These are phyloP conservation scores for Closterium sp. DNA, from an alignment of 139 green algal genomes.

Conservation along the genomic window DNA sequence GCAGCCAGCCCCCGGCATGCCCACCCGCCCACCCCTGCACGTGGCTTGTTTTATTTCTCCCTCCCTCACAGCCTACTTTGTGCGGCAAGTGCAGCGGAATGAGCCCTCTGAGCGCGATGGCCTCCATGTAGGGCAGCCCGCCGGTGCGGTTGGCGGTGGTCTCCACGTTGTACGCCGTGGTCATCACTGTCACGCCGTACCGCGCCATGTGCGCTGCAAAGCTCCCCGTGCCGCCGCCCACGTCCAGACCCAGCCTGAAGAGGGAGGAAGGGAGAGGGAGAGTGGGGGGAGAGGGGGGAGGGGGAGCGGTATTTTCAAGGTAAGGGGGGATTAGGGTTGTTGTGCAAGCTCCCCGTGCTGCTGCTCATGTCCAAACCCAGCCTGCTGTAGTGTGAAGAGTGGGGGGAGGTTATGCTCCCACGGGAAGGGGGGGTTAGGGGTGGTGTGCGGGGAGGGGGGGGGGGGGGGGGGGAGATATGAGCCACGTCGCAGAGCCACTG, in stretches of 20 bases:
- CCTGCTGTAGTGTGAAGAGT: too few species aligned
- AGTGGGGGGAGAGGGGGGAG: background rate
- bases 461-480: background rate
- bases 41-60: too few species aligned
- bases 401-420: too few species aligned
- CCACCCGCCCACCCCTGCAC: too few species aligned
- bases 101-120: background rate
- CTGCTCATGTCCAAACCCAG: too few species aligned
- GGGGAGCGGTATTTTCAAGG: background rate
- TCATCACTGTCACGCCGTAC: background rate
- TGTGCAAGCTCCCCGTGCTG: background rate
- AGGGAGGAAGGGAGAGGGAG: background rate
- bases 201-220: background rate
- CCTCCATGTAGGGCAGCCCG: constrained; percentile 12
- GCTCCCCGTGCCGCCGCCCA: background rate
- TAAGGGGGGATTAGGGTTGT: background rate
- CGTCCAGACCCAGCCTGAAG: constrained; percentile 3
- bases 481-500: background rate
- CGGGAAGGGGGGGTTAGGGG: background rate
- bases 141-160: background rate
- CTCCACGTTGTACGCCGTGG: background rate
- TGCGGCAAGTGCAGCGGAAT: background rate
- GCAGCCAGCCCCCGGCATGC: background rate
- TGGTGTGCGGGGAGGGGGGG: background rate
- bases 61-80: too few species aligned